These are phyloP conservation scores for Exophiala alcalophila DNA, from an alignment of 2,329 filamentous ascomycete species.

Conservation along the genomic window DNA sequence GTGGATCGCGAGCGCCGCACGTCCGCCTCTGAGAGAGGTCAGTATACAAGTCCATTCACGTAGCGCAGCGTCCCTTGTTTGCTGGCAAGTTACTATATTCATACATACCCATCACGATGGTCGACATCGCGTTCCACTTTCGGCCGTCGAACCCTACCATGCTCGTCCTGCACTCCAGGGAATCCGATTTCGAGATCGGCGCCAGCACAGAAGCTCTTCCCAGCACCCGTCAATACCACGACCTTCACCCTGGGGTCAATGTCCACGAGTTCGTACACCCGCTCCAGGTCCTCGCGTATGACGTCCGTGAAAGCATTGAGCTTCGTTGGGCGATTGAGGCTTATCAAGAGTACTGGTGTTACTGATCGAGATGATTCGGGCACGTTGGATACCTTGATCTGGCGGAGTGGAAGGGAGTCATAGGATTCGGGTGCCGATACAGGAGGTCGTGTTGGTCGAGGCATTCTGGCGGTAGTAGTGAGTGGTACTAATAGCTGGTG, in stretches of 20 bases:
- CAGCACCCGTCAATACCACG: conserved; percentile 53
- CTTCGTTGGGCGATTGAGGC: conserved; percentile 55
- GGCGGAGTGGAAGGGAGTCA: conserved; percentile 29
- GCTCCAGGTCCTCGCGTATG: conserved; percentile 48
- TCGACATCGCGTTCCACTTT: conserved; percentile 43
- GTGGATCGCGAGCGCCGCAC: conserved; percentile 52
- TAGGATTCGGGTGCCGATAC: conserved; percentile 37
- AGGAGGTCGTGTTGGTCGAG: too few relatives aligned
- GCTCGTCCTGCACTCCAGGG: conserved; percentile 33
- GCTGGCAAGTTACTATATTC: too few relatives aligned
- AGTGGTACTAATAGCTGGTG: too few relatives aligned
- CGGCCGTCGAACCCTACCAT: neutral
- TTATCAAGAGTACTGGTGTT: conserved; percentile 47
- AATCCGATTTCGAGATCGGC: conserved; percentile 57
- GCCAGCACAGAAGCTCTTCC: conserved; percentile 54
- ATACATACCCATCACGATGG: conserved; percentile 53
- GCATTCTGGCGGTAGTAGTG: too few relatives aligned
- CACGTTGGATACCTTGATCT: conserved; percentile 14
- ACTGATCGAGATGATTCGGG: conserved; percentile 9
- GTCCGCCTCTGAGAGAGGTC: conserved; percentile 35
- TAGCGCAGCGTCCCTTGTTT: neutral
- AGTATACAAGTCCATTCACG: neutral
- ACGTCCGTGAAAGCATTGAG: conserved; percentile 57
- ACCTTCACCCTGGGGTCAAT: conserved; percentile 54
- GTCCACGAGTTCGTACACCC: conserved; percentile 48